phyloP scores from a whole-genome alignment of 176 grass and related monocot species.

The Otatea glauca region DNA sequence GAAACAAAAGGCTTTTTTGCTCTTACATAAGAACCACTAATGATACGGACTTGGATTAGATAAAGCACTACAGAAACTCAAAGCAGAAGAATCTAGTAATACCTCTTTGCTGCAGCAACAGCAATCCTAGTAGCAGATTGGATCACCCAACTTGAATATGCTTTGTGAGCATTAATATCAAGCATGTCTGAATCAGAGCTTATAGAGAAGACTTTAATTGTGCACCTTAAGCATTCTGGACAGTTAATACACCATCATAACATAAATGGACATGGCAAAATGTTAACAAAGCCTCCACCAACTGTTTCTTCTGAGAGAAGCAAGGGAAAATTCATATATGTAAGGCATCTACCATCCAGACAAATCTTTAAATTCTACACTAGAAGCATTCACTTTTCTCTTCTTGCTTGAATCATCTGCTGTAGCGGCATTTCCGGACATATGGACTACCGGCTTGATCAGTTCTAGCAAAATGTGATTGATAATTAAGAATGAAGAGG shows the following conservation, averaged over 20 bases:
- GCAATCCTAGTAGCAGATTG: neutral
- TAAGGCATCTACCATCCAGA: conserved; percentile 72
- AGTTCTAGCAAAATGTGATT: too few species aligned
- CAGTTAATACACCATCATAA: conserved; percentile 35
- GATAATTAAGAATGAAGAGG: too few species aligned
- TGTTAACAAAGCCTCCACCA: neutral
- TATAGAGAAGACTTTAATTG: neutral
- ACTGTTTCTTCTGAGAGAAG: neutral
- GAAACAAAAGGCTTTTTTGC: neutral
- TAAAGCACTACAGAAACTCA: neutral
- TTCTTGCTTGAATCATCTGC: conserved; percentile 77
- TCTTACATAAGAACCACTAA: neutral
- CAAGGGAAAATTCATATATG: neutral
- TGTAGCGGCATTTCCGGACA: conserved; percentile 40
- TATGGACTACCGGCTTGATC: too few species aligned
- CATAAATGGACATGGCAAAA: neutral
- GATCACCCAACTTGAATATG: neutral
- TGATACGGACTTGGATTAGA: neutral
- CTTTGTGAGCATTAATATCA: neutral
- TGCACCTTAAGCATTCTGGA: conserved; percentile 4
- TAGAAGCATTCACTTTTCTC: conserved; percentile 68
- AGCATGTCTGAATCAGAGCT: neutral
- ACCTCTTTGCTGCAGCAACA: neutral
- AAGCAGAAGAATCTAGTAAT: neutral
- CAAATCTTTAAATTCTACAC: conserved; percentile 83